phyloP scores from a whole-genome alignment of 306 rosid species.

The Chamaecrista fasciculata region DNA sequence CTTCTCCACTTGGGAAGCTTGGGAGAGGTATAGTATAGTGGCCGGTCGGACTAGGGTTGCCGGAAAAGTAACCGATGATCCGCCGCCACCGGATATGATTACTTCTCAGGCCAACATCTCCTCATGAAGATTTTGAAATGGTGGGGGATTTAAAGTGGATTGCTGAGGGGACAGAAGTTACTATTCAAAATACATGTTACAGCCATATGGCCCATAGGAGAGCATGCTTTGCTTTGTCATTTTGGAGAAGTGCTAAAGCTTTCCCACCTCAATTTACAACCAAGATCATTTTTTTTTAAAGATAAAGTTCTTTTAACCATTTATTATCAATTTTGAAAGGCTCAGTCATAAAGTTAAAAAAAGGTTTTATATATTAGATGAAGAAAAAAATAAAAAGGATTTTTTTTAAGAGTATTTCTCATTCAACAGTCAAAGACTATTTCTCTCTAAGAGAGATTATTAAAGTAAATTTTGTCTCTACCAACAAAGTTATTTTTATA shows the following conservation, averaged over 20 bases:
- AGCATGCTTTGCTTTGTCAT: slow-evolving; percentile 35
- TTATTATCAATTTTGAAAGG: too few species aligned
- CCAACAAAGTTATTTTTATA: too few species aligned
- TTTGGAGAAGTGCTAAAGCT: slow-evolving; percentile 5
- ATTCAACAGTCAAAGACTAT: too few species aligned
- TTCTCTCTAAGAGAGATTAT: too few species aligned
- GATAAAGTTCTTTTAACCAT: too few species aligned
- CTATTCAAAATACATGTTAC: slow-evolving; percentile 21
- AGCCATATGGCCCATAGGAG: too few species aligned
- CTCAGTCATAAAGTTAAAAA: too few species aligned
- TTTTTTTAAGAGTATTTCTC: too few species aligned
- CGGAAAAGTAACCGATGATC: slow-evolving; percentile 47
- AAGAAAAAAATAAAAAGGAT: too few species aligned
- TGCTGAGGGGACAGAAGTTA: slow-evolving; percentile 28
- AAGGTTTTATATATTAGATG: too few species aligned
- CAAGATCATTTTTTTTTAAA: not conserved
- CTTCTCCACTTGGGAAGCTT: slow-evolving; percentile 63
- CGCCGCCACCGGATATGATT: slow-evolving; percentile 43
- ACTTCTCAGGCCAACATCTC: slow-evolving; percentile 50
- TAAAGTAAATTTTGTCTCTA: too few species aligned
- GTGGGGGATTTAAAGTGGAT: slow-evolving; percentile 52
- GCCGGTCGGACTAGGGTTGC: slow-evolving; percentile 30
- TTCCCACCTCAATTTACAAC: slow-evolving; percentile 27
- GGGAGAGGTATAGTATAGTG: slow-evolving; percentile 31
- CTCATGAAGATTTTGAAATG: slow-evolving; percentile 56